Conservation (phyloP, 495 filamentous ascomycete species). For the Annulohypoxylon bovei region DNA sequence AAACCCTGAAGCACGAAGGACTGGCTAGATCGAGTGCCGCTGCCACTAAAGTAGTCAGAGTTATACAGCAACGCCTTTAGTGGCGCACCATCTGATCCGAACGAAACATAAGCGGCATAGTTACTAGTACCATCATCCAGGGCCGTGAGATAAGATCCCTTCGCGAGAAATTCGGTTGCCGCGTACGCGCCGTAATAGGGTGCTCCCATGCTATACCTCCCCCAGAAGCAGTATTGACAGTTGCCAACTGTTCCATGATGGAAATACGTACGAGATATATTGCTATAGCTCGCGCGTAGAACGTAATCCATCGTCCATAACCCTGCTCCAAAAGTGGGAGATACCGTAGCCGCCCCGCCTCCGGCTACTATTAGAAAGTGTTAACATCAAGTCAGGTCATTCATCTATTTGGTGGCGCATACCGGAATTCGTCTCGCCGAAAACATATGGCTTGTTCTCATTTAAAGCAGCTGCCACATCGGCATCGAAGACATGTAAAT, state of each 20-base stretch:
- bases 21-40: constrained; percentile 57
- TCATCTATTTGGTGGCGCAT: background rate
- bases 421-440: constrained; percentile 71
- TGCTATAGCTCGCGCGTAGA: constrained; percentile 56
- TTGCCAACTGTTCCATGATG: constrained; percentile 71
- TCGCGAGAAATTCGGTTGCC: constrained; percentile 62
- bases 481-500: constrained; percentile 59
- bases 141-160: constrained; percentile 59
- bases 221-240: constrained; percentile 71
- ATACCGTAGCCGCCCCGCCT: constrained; percentile 61
- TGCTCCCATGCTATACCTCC: constrained; percentile 63
- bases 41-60: constrained; percentile 64
- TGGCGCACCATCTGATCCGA: constrained; percentile 52
- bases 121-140: constrained; percentile 60
- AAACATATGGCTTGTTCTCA: constrained; percentile 62
- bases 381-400: background rate
- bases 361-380: constrained; percentile 51
- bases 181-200: constrained; percentile 69
- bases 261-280: constrained; percentile 66
- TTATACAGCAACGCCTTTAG: constrained; percentile 63
- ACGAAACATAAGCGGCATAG: constrained; percentile 65
- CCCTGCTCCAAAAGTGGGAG: constrained; percentile 66
- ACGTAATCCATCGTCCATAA: constrained; percentile 71
- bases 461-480: constrained; percentile 60
- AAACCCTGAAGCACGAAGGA: constrained; percentile 60